A percentile compares a stretch with the other conserved stretches of the same genome.
Evolutionary conservation across 176 grass and related monocot species (phyloP).

Genomic region (Oryza punctata): DNA sequence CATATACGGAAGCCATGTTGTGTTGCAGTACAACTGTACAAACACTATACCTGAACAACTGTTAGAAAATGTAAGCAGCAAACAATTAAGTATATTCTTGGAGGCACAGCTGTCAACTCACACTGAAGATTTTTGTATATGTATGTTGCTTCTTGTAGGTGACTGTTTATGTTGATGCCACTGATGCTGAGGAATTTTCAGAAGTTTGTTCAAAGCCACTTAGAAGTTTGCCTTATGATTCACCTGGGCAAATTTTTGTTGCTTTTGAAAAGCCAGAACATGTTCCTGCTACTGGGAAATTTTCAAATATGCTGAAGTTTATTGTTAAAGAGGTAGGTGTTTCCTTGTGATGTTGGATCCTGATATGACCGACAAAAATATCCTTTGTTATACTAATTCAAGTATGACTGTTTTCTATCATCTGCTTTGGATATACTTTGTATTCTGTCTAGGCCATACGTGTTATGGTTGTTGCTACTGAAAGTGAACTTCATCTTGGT

Average conservation of each 20-base stretch:
- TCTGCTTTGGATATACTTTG: slow-evolving; percentile 3
- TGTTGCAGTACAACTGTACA: slow-evolving; percentile 96
- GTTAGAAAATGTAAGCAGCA: slow-evolving; percentile 74
- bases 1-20: slow-evolving; percentile 71
- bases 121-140: slow-evolving; percentile 28
- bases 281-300: slow-evolving; percentile 72
- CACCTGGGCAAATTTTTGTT: slow-evolving; percentile 88
- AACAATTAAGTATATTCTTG: slow-evolving; percentile 26
- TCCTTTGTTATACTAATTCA: slow-evolving; percentile 13
- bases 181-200: slow-evolving; percentile 81
- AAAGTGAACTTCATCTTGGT: background rate
- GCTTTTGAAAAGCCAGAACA: slow-evolving; percentile 88
- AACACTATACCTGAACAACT: slow-evolving; percentile 90
- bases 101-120: slow-evolving; percentile 16
- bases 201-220: slow-evolving; percentile 78
- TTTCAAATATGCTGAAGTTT: slow-evolving; percentile 87
- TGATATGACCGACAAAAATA: background rate
- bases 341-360: slow-evolving; percentile 5
- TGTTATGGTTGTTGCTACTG: background rate
- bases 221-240: slow-evolving; percentile 72
- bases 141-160: slow-evolving; percentile 56
- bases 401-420: slow-evolving; percentile 26
- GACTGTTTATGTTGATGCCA: slow-evolving; percentile 80
- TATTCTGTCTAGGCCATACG: background rate
- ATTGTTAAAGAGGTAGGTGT: slow-evolving; percentile 81